Evolutionary conservation across 768 basidiomycete genomes (phyloP), one percentile per base, ranked within the genome.

Genomic region (Clathrus columnatus): DNA sequence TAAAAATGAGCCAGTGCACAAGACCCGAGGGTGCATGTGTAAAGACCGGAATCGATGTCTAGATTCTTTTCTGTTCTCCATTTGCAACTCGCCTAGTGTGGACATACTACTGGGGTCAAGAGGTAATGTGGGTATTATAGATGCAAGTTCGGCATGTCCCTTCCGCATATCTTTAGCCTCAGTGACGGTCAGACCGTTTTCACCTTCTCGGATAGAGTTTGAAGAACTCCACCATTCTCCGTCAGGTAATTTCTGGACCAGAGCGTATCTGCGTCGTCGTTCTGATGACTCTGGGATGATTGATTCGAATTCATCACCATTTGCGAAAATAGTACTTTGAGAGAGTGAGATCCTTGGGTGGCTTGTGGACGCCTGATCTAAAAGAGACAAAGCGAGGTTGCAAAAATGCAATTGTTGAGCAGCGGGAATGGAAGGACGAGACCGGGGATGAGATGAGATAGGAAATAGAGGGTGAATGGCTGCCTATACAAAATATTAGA

Each of bases 151-250:
- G 11, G 89, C 85, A 56, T 87, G 77, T 27, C 76, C 85, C 5
- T 82, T 82, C 18, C 74, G 68, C 14, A 85, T 65, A 59, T 75
- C 70, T 61, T 76, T 81, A 53, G 82, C 59, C 60, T 71, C 66
- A 43, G 23, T 67, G 65, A 6, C 70, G 68, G 51, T 74, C 70
- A 54, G 61, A 51, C 54, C 54, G 8, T 48, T 44, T n/a, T 55
- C 54, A n/a, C 54, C 54, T 46, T 55, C 54, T 18, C 54, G 54
- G n/a, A 42, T 42, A 7, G 63, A 65, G 63, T 75, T 78, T 52
- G 84, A 76, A 24, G 89, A 88, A 16, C 87, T 77, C 84, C 87
- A 92, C 73, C 82, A 89, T 57, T 85, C 83, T 36, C 83, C 87
- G 1, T 74, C 77, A 0, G 90, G 87, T 6, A 92, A 73, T 57